Conservation (phyloP, 1,284 basidiomycete species). For the Sporisorium exsertum region DNA sequence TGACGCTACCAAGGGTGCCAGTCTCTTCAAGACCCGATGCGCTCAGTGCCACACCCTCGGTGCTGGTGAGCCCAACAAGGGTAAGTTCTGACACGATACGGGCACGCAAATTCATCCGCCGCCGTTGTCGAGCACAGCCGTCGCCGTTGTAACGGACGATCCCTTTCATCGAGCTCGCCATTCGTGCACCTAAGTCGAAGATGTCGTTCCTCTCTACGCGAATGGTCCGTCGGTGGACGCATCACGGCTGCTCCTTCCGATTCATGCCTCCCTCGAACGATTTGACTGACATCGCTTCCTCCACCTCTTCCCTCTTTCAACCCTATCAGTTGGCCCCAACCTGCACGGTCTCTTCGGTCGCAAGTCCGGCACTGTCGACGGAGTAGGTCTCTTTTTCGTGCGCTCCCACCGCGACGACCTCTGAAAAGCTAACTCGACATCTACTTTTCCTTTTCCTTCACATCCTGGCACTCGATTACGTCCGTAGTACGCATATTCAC, state of each 20-base stretch:
- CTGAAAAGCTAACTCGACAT: too few species aligned
- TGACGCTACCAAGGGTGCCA: constrained; percentile 64
- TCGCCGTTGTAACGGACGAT: neutral
- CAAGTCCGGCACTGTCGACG: constrained; percentile 79
- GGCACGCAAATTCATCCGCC: neutral
- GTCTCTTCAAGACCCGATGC: constrained; percentile 80
- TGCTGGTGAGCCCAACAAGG: constrained; percentile 82
- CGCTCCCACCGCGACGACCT: too few species aligned
- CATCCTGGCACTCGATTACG: too few species aligned
- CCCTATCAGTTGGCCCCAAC: constrained; percentile 84
- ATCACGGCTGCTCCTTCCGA: neutral
- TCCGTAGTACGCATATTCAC: too few species aligned
- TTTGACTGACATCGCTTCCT: neutral
- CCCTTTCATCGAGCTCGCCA: neutral
- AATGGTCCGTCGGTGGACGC: neutral
- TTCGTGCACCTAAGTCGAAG: neutral
- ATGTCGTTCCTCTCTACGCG: neutral
- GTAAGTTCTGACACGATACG: constrained; percentile 45
- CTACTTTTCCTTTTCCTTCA: too few species aligned
- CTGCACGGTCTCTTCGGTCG: constrained; percentile 89
- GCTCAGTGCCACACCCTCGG: constrained; percentile 96
- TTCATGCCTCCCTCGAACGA: neutral
- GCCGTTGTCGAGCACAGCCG: neutral
- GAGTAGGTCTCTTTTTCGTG: too few species aligned
- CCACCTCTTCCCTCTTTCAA: constrained; percentile 24